phyloP scores from a whole-genome alignment of 2,329 filamentous ascomycete genomes.

The Cladosporium austrohemisphaericum region DNA sequence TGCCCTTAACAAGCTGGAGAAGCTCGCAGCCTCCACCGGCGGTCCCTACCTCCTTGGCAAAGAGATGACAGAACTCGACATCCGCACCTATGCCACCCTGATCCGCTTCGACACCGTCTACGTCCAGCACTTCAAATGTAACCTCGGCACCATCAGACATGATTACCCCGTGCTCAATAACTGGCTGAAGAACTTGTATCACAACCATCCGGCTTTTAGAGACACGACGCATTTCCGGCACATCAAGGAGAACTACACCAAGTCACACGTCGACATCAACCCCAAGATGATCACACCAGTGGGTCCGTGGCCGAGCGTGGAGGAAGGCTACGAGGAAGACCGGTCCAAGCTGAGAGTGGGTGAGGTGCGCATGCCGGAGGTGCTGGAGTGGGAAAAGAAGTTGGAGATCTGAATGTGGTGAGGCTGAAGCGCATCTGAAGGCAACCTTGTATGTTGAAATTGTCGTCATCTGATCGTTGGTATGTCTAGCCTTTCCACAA shows the following conservation, averaged over 20 bases:
- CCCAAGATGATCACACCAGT: conserved; percentile 60
- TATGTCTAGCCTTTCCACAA: no score
- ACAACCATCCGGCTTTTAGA: conserved; percentile 51
- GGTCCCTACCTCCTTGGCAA: conserved; percentile 57
- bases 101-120: conserved; percentile 56
- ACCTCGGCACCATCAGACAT: conserved; percentile 55
- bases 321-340: conserved; percentile 49
- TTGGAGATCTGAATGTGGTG: conserved; percentile 15
- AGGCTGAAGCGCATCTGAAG: neutral
- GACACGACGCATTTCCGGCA: conserved; percentile 63
- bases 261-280: conserved; percentile 58
- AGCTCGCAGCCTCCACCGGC: conserved; percentile 42
- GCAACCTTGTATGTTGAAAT: neutral
- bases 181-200: conserved; percentile 59
- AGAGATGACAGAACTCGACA: conserved; percentile 57
- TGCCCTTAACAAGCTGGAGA: conserved; percentile 57
- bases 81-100: conserved; percentile 55
- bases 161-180: conserved; percentile 59
- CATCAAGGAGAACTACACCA: conserved; percentile 66
- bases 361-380: conserved; percentile 42
- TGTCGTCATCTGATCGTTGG: no score
- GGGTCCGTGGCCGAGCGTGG: conserved; percentile 58
- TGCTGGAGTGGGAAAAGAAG: conserved; percentile 32
- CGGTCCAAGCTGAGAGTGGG: conserved; percentile 49
- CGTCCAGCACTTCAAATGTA: conserved; percentile 64